These are phyloP conservation scores for Grosmannia serpens DNA, from an alignment of 2,329 filamentous ascomycete genomes.

Conservation along the genomic window DNA sequence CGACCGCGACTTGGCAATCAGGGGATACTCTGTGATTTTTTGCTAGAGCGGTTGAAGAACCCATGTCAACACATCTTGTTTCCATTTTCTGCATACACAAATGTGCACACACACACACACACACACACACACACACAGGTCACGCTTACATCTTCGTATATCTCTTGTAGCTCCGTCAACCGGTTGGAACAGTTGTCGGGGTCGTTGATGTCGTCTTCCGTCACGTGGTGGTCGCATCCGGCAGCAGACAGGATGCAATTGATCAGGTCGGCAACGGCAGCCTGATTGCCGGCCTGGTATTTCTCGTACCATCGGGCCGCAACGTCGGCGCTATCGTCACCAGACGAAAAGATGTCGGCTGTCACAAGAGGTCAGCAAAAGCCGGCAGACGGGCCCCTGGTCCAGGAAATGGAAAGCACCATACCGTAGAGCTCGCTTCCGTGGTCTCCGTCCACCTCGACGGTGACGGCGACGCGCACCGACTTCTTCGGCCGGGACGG, in stretches of 20 bases:
- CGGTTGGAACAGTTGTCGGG: constrained; percentile 73
- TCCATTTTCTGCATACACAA: too few species aligned
- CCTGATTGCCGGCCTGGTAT: constrained; percentile 42
- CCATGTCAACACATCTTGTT: background rate
- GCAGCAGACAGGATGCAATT: constrained; percentile 60
- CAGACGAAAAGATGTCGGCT: constrained; percentile 55
- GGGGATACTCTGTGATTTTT: constrained; percentile 80
- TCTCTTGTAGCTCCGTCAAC: constrained; percentile 73
- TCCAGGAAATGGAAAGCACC: constrained; percentile 11
- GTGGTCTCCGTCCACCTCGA: constrained; percentile 39
- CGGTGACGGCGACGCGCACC: constrained; percentile 39
- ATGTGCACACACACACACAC: background rate
- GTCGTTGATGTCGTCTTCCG: constrained; percentile 75
- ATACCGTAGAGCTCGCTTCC: constrained; percentile 45
- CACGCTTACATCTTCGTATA: constrained; percentile 62
- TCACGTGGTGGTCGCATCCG: constrained; percentile 71
- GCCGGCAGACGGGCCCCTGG: background rate
- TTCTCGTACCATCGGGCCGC: constrained; percentile 48
- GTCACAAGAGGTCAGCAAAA: background rate
- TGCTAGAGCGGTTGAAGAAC: constrained; percentile 28
- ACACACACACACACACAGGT: too few species aligned
- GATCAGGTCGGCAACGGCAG: constrained; percentile 49
- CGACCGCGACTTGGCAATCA: constrained; percentile 71
- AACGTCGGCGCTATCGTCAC: constrained; percentile 42
- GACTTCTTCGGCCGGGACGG: constrained; percentile 46